phyloP scores from a whole-genome alignment of 2,329 filamentous ascomycete species.

The Cadophora gregata region DNA sequence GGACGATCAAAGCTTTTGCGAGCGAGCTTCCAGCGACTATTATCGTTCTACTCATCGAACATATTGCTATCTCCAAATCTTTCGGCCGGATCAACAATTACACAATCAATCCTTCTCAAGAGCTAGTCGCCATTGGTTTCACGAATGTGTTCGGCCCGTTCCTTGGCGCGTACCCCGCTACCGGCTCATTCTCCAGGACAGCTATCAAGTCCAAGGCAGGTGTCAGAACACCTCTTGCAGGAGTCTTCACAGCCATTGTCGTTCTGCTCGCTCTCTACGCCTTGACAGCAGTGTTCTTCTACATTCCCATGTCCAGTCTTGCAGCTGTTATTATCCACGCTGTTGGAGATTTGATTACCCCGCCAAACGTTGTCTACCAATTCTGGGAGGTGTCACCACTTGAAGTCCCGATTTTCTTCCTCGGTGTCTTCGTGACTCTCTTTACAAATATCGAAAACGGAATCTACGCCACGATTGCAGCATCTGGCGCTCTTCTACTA shows the following conservation, averaged over 20 bases:
- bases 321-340: conserved; percentile 95
- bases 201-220: conserved; percentile 98
- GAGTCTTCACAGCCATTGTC: conserved; percentile 83
- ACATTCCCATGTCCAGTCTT: conserved; percentile 82
- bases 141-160: conserved; percentile 91
- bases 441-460: conserved; percentile 91
- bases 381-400: conserved; percentile 94
- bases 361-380: conserved; percentile 88
- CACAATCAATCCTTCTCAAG: conserved; percentile 91
- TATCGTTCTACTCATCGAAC: conserved; percentile 93
- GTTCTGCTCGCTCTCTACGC: conserved; percentile 92
- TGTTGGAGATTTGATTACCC: conserved; percentile 89
- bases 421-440: conserved; percentile 87
- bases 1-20: conserved; percentile 72
- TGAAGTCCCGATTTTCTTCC: conserved; percentile 91
- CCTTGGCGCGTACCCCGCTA: conserved; percentile 88
- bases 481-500: conserved; percentile 79
- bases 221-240: conserved; percentile 90
- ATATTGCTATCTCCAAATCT: conserved; percentile 98
- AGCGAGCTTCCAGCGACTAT: conserved; percentile 81
- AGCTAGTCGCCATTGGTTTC: conserved; percentile 92
- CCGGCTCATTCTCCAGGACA: conserved; percentile 93
- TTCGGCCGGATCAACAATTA: conserved; percentile 98
- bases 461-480: conserved; percentile 83
- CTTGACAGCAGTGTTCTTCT: conserved; percentile 87